phyloP scores from a whole-genome alignment of 257 asterid species.

The Coffea eugenioides region DNA sequence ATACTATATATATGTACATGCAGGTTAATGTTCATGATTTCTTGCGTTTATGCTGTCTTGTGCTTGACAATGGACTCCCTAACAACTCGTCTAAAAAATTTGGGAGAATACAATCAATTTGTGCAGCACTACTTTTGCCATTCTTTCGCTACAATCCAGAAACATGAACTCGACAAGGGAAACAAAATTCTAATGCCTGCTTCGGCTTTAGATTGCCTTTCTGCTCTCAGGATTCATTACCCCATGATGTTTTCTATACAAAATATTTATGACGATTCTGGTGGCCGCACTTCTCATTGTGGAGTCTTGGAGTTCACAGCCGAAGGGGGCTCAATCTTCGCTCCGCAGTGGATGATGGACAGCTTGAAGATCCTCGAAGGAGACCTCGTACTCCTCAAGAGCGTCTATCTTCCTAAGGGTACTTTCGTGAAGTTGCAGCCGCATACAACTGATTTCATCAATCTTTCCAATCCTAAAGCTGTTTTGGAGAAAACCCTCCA shows the following conservation, averaged over 20 bases:
- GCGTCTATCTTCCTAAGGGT: too few relatives aligned
- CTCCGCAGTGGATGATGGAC: background rate
- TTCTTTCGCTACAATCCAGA: background rate
- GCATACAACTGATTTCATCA: background rate
- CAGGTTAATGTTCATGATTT: too few relatives aligned
- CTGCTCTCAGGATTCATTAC: background rate
- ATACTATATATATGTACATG: too few relatives aligned
- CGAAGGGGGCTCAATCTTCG: background rate
- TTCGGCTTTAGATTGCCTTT: background rate
- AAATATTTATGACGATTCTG: too few relatives aligned
- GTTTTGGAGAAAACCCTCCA: background rate
- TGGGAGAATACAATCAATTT: background rate
- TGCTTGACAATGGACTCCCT: too few relatives aligned
- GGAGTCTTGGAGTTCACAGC: background rate
- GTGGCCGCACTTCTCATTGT: background rate
- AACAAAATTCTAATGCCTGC: background rate
- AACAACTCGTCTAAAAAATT: too few relatives aligned
- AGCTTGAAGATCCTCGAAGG: background rate
- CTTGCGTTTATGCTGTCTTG: too few relatives aligned
- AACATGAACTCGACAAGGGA: background rate
- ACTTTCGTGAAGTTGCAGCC: background rate
- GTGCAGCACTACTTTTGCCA: background rate
- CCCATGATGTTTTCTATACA: background rate
- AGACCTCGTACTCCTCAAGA: background rate
- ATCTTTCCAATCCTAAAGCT: slow-evolving; percentile 7